Conservation (phyloP, 306 rosid genomes). For the Dryas alaskensis region DNA sequence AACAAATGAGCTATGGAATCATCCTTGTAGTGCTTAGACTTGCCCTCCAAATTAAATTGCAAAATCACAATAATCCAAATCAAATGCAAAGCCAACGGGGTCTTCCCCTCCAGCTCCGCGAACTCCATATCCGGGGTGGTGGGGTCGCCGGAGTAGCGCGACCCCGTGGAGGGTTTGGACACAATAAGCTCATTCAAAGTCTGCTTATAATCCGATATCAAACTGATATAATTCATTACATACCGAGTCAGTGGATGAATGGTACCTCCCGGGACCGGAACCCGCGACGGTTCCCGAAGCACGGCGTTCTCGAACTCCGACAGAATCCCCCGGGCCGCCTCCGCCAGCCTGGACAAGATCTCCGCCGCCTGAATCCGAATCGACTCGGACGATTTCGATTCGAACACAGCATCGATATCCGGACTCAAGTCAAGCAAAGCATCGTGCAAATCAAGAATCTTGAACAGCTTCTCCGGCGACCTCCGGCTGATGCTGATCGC, state of each 20-base stretch:
- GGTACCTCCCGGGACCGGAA: conserved; percentile 94
- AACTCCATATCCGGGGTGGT: conserved; percentile 91
- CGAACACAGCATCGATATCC: conserved; percentile 81
- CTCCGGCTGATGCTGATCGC: conserved; percentile 87
- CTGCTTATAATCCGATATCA: conserved; percentile 86
- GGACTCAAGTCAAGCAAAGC: conserved; percentile 81
- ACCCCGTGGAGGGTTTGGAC: conserved; percentile 86
- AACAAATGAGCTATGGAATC: conserved; percentile 67
- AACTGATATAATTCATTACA: conserved; percentile 90
- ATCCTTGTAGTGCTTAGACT: conserved; percentile 88
- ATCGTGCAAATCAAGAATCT: conserved; percentile 88
- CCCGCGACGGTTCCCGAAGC: conserved; percentile 79
- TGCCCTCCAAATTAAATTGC: conserved; percentile 89
- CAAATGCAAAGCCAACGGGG: conserved; percentile 84
- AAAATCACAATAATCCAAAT: conserved; percentile 93
- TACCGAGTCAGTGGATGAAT: conserved; percentile 95
- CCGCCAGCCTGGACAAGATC: conserved; percentile 83
- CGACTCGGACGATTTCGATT: conserved; percentile 80
- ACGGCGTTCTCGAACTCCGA: conserved; percentile 97
- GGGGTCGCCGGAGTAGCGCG: conserved; percentile 74
- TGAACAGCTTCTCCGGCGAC: conserved; percentile 91
- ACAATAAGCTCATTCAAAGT: conserved; percentile 82
- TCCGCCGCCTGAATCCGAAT: conserved; percentile 88
- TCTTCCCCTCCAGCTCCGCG: conserved; percentile 68
- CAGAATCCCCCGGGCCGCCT: conserved; percentile 88